Conservation (phyloP, 2,329 filamentous ascomycete genomes). For the Penicillium brevicompactum region DNA sequence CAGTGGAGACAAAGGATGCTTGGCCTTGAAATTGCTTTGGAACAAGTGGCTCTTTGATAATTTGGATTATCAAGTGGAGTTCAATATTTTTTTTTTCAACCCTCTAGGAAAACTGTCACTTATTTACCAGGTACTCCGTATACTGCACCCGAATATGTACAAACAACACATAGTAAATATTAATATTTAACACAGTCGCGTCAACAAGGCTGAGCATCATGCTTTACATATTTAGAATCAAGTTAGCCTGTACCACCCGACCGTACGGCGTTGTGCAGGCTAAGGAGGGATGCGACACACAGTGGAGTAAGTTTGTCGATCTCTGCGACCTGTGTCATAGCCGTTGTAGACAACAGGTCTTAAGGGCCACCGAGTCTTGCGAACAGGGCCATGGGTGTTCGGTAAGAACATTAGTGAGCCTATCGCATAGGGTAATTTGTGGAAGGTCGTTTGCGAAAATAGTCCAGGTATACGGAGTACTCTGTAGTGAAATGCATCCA, state of each 20-base stretch:
- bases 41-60: neutral
- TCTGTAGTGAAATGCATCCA: neutral
- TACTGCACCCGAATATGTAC: neutral
- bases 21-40: neutral
- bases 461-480: no score
- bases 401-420: neutral
- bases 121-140: neutral
- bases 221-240: neutral
- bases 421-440: neutral
- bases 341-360: neutral
- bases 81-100: neutral
- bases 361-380: neutral
- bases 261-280: conserved; percentile 20
- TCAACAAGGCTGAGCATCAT: neutral
- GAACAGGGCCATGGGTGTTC: neutral
- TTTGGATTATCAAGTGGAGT: neutral
- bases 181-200: neutral
- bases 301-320: conserved; percentile 22
- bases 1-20: neutral
- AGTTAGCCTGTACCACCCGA: conserved; percentile 23
- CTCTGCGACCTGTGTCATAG: conserved; percentile 12
- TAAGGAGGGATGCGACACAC: conserved; percentile 14
- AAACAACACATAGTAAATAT: neutral
- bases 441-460: no score
- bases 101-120: neutral